Percentiles rank a stretch among this genome's conserved stretches.
phyloP scores from a whole-genome alignment of 441 rosid species.

The Monsonia emarginata region DNA sequence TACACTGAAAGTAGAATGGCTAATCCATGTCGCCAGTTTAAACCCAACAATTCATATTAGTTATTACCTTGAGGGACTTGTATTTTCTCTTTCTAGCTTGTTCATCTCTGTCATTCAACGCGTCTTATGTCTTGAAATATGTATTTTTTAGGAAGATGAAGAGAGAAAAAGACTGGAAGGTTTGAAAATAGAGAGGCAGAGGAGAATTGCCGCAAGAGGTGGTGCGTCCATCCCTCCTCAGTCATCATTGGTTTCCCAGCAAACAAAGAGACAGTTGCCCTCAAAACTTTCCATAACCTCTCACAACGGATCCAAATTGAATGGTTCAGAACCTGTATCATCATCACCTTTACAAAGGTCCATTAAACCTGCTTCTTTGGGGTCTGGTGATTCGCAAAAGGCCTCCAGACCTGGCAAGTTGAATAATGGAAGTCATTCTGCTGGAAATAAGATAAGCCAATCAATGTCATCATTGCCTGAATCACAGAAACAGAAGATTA shows the following conservation, averaged over 20 bases:
- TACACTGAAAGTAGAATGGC: no score
- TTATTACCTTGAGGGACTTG: background rate
- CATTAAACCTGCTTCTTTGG: constrained; percentile 36
- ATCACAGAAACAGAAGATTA: constrained; percentile 39
- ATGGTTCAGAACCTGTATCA: constrained; percentile 67
- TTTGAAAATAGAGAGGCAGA: constrained; percentile 78
- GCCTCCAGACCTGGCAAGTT: constrained; percentile 43
- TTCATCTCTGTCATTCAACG: constrained; percentile 6
- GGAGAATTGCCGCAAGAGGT: constrained; percentile 77
- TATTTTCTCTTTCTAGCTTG: background rate
- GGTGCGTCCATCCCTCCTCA: constrained; percentile 36
- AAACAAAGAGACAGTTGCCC: constrained; percentile 42
- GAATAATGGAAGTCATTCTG: constrained; percentile 42
- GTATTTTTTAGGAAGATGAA: constrained; percentile 60
- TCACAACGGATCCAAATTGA: constrained; percentile 66
- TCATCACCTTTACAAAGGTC: constrained; percentile 63
- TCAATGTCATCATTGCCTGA: constrained; percentile 65
- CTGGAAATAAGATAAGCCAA: constrained; percentile 46
- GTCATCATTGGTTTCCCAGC: constrained; percentile 33
- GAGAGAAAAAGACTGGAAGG: constrained; percentile 68
- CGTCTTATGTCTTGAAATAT: background rate
- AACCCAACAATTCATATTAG: no score
- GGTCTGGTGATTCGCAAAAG: constrained; percentile 41
- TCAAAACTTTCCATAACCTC: constrained; percentile 58
- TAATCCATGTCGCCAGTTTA: no score